Percentiles rank a stretch among this genome's conserved stretches.
phyloP scores from a whole-genome alignment of 306 rosid genomes.

The Trifolium repens region DNA sequence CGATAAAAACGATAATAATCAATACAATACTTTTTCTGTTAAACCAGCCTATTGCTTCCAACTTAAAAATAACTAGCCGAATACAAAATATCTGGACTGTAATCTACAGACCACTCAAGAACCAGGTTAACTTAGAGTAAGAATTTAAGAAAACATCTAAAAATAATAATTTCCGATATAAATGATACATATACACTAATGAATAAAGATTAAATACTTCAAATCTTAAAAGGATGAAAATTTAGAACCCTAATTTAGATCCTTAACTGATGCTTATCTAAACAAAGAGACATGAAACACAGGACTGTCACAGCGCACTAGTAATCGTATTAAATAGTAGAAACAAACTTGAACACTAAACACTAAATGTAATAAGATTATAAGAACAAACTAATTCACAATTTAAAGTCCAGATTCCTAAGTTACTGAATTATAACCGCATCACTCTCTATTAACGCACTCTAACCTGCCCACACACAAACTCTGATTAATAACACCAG shows the following conservation, averaged over 20 bases:
- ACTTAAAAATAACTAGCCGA: conserved; percentile 3
- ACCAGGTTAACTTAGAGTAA: conserved; percentile 24
- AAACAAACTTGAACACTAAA: conserved; percentile 4
- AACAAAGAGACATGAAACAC: conserved; percentile 31
- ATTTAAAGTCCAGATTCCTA: conserved; percentile 3
- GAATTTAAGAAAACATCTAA: conserved; percentile 15
- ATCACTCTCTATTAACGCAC: conserved; percentile 5
- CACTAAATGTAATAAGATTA: not conserved
- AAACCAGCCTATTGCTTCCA: conserved; percentile 24
- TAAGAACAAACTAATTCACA: conserved; percentile 15
- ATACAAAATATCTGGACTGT: conserved; percentile 1
- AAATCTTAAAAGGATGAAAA: conserved; percentile 23
- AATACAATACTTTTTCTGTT: conserved; percentile 6
- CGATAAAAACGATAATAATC: conserved; percentile 18
- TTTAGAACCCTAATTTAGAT: not conserved
- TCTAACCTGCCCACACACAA: not conserved
- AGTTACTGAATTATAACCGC: not conserved
- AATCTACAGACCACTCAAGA: conserved; percentile 26
- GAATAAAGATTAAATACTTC: conserved; percentile 18
- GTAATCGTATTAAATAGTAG: conserved; percentile 11
- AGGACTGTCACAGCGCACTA: not conserved
- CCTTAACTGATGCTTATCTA: conserved; percentile 7
- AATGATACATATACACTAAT: conserved; percentile 3
- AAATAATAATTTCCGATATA: not conserved
- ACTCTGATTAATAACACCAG: not conserved